Percentiles rank a stretch among this genome's conserved stretches.
phyloP scores from a whole-genome alignment of 306 rosid genomes.

The Pterocarpus santalinus region DNA sequence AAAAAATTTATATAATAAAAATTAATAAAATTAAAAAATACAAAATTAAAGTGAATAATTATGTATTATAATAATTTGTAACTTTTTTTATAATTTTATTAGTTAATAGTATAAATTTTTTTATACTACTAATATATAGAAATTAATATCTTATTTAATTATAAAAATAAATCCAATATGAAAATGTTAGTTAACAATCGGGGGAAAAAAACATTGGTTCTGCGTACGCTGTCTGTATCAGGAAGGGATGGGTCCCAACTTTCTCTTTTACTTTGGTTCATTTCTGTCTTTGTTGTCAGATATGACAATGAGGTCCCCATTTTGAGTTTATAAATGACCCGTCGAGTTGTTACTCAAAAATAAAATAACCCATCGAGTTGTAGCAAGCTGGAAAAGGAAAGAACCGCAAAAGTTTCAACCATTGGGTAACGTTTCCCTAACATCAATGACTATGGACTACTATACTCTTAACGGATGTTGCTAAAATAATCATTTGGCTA shows the following conservation, averaged over 20 bases:
- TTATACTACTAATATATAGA: too few species aligned
- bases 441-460: neutral
- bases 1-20: too few species aligned
- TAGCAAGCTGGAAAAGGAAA: slow-evolving; percentile 19
- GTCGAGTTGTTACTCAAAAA: neutral
- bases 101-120: too few species aligned
- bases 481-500: too few species aligned
- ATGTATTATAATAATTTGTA: too few species aligned
- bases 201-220: neutral
- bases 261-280: neutral
- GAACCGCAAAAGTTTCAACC: neutral
- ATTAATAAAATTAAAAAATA: too few species aligned
- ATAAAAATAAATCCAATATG: too few species aligned
- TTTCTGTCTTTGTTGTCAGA: slow-evolving; percentile 4
- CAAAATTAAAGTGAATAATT: too few species aligned
- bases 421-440: neutral
- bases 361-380: neutral
- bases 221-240: neutral
- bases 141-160: too few species aligned
- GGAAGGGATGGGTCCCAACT: neutral
- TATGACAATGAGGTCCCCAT: neutral
- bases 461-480: neutral
- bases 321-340: neutral
- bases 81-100: too few species aligned
- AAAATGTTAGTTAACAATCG: too few species aligned